Evolutionary conservation across 108 stramenopile species (phyloP).

Genomic region (Discostella stelligeroides): DNA sequence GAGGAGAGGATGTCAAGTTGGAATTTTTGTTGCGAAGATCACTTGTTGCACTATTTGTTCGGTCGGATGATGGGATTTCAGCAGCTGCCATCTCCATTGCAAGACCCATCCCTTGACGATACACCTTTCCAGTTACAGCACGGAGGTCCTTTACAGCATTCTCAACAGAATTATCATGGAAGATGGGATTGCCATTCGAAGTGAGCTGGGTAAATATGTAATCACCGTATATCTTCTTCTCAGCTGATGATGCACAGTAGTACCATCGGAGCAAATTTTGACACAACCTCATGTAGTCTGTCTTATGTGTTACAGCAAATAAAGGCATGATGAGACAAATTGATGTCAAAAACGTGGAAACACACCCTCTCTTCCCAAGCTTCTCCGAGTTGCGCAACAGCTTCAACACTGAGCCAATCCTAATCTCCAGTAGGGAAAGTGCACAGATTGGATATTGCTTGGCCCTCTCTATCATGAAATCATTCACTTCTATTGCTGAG

Average conservation of each 20-base stretch:
- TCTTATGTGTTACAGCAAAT: conserved; percentile 8
- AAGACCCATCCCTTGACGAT: conserved; percentile 9
- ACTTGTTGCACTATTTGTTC: neutral
- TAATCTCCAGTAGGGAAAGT: conserved; percentile 11
- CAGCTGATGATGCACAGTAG: too few relatives aligned
- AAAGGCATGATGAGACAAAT: conserved; percentile 8
- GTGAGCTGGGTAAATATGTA: conserved; percentile 17
- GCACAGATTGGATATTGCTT: neutral
- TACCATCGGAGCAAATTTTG: conserved; percentile 15
- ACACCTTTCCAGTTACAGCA: neutral
- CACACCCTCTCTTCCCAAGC: conserved; percentile 4
- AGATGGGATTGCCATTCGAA: conserved; percentile 1
- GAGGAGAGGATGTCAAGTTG: neutral
- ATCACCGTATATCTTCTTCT: conserved; percentile 13
- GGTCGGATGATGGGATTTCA: neutral
- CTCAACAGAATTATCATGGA: conserved; percentile 10
- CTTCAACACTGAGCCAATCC: conserved; percentile 12
- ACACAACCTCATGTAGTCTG: conserved; percentile 1
- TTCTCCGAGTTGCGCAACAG: conserved; percentile 10
- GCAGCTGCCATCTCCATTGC: too few relatives aligned
- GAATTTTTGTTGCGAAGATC: neutral
- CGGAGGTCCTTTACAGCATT: neutral
- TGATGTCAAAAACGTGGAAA: neutral
- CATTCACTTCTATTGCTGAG: too few relatives aligned
- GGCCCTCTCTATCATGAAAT: conserved; percentile 14